Percentiles rank a stretch among this genome's conserved stretches.
Evolutionary conservation across 306 rosid genomes (phyloP).

Genomic region (Betula pendula): DNA sequence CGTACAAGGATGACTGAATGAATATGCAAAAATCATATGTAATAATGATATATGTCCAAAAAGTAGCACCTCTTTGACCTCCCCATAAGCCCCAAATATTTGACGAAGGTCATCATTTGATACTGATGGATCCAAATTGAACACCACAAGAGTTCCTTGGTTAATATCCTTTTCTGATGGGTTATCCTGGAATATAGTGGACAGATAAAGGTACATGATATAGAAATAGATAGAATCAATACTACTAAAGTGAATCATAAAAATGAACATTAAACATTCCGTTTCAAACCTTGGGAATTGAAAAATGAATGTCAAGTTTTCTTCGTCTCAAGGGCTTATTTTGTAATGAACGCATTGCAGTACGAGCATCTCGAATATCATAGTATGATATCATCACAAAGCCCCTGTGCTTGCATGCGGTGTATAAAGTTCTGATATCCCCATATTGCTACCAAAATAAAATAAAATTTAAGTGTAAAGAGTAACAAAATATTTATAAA

Average conservation of each 20-base stretch:
- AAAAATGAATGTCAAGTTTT: slow-evolving; percentile 95
- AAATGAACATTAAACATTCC: slow-evolving; percentile 13
- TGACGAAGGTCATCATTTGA: slow-evolving; percentile 90
- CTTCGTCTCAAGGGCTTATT: slow-evolving; percentile 89
- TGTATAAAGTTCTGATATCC: slow-evolving; percentile 88
- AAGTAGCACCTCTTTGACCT: slow-evolving; percentile 81
- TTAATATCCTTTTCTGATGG: slow-evolving; percentile 93
- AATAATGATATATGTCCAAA: slow-evolving; percentile 3
- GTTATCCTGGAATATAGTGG: slow-evolving; percentile 63
- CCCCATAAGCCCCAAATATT: slow-evolving; percentile 92
- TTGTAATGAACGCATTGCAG: slow-evolving; percentile 89
- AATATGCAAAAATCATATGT: not conserved
- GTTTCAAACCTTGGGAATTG: slow-evolving; percentile 84
- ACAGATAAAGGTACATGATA: slow-evolving; percentile 27
- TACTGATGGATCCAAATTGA: slow-evolving; percentile 91
- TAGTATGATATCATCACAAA: slow-evolving; percentile 97
- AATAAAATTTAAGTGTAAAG: slow-evolving; percentile 18
- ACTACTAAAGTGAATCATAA: not conserved
- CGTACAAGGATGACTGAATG: not conserved
- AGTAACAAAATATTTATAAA: slow-evolving; percentile 14
- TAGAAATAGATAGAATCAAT: slow-evolving; percentile 11
- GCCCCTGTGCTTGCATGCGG: slow-evolving; percentile 96
- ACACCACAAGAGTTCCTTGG: slow-evolving; percentile 97
- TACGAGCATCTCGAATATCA: slow-evolving; percentile 93
- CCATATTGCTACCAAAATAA: slow-evolving; percentile 73